Base-by-base conservation (phyloP, 495 filamentous ascomycete genomes). In the Aspergillus avenaceus region DNA sequence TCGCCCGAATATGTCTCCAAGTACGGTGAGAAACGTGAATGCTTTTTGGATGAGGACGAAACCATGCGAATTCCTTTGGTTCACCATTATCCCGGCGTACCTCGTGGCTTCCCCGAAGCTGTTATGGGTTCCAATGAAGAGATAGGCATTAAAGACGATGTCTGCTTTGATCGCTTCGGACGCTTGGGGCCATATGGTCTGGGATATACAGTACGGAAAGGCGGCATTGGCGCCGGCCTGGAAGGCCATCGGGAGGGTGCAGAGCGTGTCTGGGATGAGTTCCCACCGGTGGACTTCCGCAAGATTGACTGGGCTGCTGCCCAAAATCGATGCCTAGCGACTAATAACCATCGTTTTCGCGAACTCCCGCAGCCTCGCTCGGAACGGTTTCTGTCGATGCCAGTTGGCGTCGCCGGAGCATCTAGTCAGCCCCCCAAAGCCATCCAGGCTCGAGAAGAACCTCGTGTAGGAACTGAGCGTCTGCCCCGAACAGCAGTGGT, bases 121-220 rank as follows among this genome's bases (percentile, higher is more conserved):
- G 78, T 87, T 2, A 81, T 95, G 59, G 93, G 93, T 3, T 90
- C 86, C 0, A 86, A 96, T 62, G 79, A 85, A 4, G 70, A 95
- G 36, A 65, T 97, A 5, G 90, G 84, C 0, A 75, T 96, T 23
- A 84, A 83, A 24, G 83, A 96, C 50, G 87, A 95, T 62, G 78
- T 97, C 44, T 98, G 93, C 72, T 97, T 96, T 67, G 93, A 98
- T 45, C 80, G 93, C 2, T 95, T 86, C 66, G 93, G 95, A 8
- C 78, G 88, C 49, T 77, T 92, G 22, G 95, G 90, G 0, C 85
- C 91, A 0, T 98, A 98, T 56, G 93, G 93, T 0, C 81, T 86
- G 45, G 93, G 93, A 13, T 97, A 97, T 58, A 84, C 80, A 18
- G 65, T 74, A 14, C 78, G 78, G 52, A 81, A 78, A 60, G 93